Evolutionary conservation across 345 rosid species (phyloP).

Genomic region (Eutrema yunnanense): DNA sequence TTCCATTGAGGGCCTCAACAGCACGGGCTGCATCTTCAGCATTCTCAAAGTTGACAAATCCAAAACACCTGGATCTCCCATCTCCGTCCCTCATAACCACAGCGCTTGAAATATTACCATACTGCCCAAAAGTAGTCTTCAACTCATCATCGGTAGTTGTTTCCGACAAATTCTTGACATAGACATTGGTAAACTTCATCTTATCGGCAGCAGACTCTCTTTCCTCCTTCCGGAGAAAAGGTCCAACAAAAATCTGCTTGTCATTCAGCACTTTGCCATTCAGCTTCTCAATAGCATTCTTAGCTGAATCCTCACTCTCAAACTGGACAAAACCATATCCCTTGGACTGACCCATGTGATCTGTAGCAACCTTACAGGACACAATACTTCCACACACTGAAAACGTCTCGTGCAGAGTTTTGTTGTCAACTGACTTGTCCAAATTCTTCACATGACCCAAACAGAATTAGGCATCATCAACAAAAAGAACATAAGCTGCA

Average conservation of each 20-base stretch:
- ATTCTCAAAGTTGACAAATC: slow-evolving; percentile 91
- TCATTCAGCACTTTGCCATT: slow-evolving; percentile 68
- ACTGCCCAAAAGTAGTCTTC: slow-evolving; percentile 54
- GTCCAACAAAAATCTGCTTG: slow-evolving; percentile 76
- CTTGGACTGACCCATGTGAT: slow-evolving; percentile 61
- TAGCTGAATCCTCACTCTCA: slow-evolving; percentile 63
- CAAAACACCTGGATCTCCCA: slow-evolving; percentile 86
- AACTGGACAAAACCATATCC: slow-evolving; percentile 86
- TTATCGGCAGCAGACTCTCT: slow-evolving; percentile 51
- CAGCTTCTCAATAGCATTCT: slow-evolving; percentile 63
- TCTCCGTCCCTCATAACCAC: slow-evolving; percentile 72
- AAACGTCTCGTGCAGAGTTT: slow-evolving; percentile 64
- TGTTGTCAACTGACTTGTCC: slow-evolving; percentile 80
- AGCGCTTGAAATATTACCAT: slow-evolving; percentile 59
- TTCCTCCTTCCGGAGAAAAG: slow-evolving; percentile 71
- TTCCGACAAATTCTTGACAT: slow-evolving; percentile 71
- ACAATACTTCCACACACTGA: slow-evolving; percentile 57
- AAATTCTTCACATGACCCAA: slow-evolving; percentile 41
- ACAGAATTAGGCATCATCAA: neutral
- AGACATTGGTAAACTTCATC: slow-evolving; percentile 62
- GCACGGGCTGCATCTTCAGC: slow-evolving; percentile 84
- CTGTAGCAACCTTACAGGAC: slow-evolving; percentile 81
- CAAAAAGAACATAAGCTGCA: neutral
- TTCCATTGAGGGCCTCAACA: slow-evolving; percentile 82
- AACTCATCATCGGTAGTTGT: slow-evolving; percentile 52